These are phyloP conservation scores for Lentinula sp. DNA, from an alignment of 768 basidiomycete genomes.

Conservation along the genomic window DNA sequence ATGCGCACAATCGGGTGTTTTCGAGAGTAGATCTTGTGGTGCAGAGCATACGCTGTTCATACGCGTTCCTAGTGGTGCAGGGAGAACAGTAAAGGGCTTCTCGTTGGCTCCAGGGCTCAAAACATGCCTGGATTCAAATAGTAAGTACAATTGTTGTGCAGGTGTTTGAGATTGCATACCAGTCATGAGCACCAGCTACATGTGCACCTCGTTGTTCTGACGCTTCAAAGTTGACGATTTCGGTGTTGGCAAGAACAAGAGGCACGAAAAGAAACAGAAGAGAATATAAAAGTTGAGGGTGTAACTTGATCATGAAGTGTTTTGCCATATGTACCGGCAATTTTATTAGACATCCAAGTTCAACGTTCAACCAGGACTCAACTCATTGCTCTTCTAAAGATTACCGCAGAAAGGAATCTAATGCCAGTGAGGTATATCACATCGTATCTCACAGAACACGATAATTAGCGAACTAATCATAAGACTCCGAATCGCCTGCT, in stretches of 20 bases:
- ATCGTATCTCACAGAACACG: too few relatives aligned
- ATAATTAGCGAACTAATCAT: too few relatives aligned
- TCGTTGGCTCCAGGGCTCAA: background rate
- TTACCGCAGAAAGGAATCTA: too few relatives aligned
- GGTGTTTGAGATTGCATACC: background rate
- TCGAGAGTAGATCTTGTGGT: background rate
- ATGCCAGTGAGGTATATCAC: too few relatives aligned
- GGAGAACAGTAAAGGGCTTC: conserved; percentile 8
- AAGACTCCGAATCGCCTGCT: too few relatives aligned
- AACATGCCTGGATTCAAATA: background rate
- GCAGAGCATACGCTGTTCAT: conserved; percentile 25
- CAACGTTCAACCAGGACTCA: too few relatives aligned
- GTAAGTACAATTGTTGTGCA: background rate
- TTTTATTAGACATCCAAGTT: background rate
- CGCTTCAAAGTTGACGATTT: conserved; percentile 4
- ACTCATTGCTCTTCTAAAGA: too few relatives aligned
- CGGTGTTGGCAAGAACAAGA: conserved; percentile 2
- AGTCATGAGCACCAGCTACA: background rate
- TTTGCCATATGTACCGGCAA: background rate
- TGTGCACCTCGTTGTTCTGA: background rate
- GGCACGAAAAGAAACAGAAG: background rate
- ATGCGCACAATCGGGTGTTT: conserved; percentile 16
- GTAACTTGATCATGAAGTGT: background rate
- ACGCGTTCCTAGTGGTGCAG: conserved; percentile 27
- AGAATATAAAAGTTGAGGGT: background rate